Percentiles rank a stretch among this genome's conserved stretches.
phyloP scores from a whole-genome alignment of 2,329 filamentous ascomycete species.

The Ascochyta lentis region DNA sequence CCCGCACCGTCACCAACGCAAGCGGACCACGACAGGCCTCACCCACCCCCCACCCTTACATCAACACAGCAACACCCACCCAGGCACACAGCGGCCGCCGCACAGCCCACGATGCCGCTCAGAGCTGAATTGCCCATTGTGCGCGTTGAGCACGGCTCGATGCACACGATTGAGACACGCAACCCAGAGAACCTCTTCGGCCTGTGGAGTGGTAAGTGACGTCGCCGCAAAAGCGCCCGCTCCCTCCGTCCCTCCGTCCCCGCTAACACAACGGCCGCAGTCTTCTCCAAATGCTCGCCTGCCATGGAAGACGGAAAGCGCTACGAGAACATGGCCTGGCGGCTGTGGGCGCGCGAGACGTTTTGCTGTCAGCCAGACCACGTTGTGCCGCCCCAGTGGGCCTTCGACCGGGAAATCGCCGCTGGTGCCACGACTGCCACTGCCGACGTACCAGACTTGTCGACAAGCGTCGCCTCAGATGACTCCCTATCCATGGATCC shows the following conservation, averaged over 20 bases:
- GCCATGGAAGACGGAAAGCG: conserved; percentile 91
- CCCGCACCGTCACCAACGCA: conserved; percentile 20
- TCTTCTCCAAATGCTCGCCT: conserved; percentile 93
- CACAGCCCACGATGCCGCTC: conserved; percentile 72
- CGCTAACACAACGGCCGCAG: conserved; percentile 55
- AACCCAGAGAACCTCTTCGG: conserved; percentile 93
- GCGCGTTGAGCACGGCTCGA: conserved; percentile 87
- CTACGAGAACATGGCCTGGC: conserved; percentile 92
- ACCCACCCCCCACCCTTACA: neutral
- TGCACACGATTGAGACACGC: conserved; percentile 92
- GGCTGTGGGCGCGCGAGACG: conserved; percentile 91
- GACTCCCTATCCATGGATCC: conserved; percentile 48
- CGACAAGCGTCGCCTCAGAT: conserved; percentile 55
- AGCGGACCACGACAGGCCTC: conserved; percentile 15
- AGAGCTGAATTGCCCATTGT: conserved; percentile 84
- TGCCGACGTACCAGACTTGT: conserved; percentile 52
- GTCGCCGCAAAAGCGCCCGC: neutral
- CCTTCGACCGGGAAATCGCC: conserved; percentile 41
- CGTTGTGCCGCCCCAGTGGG: conserved; percentile 41
- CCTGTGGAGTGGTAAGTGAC: conserved; percentile 89
- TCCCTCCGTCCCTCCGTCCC: neutral
- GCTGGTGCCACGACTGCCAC: conserved; percentile 16
- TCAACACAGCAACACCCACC: neutral
- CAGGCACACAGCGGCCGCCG: neutral
- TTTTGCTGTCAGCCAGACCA: conserved; percentile 79